Evolutionary conservation across 768 basidiomycete genomes (phyloP).

Genomic region (Brasilioporus rufonigricans): DNA sequence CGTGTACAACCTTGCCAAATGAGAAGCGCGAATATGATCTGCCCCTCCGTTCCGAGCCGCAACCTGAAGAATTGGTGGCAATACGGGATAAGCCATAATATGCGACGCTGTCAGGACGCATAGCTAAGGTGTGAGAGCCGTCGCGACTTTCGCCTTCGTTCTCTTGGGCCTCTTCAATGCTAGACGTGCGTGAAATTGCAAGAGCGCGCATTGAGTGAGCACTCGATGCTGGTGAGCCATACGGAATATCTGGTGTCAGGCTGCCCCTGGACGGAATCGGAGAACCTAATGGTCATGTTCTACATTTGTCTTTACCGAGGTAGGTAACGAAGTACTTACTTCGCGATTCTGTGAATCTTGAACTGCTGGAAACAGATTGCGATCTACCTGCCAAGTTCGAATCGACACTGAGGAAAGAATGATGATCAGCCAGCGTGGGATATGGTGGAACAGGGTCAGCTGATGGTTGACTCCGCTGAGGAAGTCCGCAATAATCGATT

Average conservation of each 20-base stretch:
- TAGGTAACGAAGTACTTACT: conserved; percentile 4
- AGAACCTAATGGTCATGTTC: conserved; percentile 11
- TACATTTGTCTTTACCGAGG: not conserved
- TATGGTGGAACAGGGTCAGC: conserved; percentile 35
- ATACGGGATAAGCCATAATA: conserved; percentile 17
- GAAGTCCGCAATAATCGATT: not conserved
- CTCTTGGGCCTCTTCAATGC: conserved; percentile 42
- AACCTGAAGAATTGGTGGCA: conserved; percentile 12
- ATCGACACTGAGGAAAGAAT: not conserved
- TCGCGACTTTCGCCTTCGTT: conserved; percentile 21
- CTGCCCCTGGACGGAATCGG: not conserved
- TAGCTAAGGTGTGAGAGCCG: not conserved
- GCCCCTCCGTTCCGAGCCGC: conserved; percentile 31
- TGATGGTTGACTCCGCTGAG: not conserved
- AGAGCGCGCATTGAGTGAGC: conserved; percentile 1
- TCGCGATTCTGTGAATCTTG: conserved; percentile 7
- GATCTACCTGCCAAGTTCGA: conserved; percentile 1
- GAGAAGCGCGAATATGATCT: conserved; percentile 48
- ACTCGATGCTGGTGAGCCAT: conserved; percentile 11
- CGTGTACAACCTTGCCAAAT: conserved; percentile 50
- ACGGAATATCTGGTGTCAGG: not conserved
- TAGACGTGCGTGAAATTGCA: conserved; percentile 39
- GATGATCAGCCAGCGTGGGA: conserved; percentile 9
- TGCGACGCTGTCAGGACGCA: conserved; percentile 2
- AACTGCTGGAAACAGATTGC: conserved; percentile 7